Percentiles rank a stretch among this genome's conserved stretches.
phyloP scores from a whole-genome alignment of 2,329 filamentous ascomycete species.

The Pseudohalonectria lignicola region DNA sequence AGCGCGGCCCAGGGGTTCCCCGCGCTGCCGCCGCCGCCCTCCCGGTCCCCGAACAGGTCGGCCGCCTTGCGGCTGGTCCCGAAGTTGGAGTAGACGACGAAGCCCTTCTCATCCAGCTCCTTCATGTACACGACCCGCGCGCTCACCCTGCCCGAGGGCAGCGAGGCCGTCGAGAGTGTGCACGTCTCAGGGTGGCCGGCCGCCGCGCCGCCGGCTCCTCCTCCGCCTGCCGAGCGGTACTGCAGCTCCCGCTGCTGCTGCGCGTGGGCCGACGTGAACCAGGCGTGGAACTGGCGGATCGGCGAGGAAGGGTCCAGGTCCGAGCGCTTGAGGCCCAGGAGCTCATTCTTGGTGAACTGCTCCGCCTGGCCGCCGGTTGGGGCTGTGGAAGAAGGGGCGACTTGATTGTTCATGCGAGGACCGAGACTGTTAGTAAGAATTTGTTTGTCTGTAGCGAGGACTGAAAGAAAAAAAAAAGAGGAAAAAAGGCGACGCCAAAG shows the following conservation, averaged over 20 bases:
- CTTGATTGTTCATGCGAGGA: too few relatives aligned
- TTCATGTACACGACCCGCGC: conserved; percentile 90
- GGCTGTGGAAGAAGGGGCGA: conserved; percentile 7
- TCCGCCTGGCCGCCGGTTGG: conserved; percentile 48
- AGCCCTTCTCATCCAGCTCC: conserved; percentile 73
- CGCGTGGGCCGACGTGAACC: conserved; percentile 67
- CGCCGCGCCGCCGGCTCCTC: conserved; percentile 1
- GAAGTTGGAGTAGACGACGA: conserved; percentile 91
- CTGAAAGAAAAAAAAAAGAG: background rate
- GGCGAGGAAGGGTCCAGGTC: conserved; percentile 55
- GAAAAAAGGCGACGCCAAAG: too few relatives aligned
- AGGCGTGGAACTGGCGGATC: conserved; percentile 74
- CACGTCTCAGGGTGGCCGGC: conserved; percentile 80
- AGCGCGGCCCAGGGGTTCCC: conserved; percentile 68
- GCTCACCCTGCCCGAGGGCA: conserved; percentile 76
- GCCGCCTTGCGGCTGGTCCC: conserved; percentile 59
- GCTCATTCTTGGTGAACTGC: conserved; percentile 55
- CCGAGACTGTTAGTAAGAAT: conserved; percentile 8
- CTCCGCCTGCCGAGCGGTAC: background rate
- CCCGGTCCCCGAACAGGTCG: conserved; percentile 47
- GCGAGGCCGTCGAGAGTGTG: conserved; percentile 70
- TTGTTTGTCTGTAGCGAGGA: background rate
- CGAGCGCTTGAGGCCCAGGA: conserved; percentile 44
- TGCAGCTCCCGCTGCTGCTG: too few relatives aligned
- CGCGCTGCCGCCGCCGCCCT: conserved; percentile 6